Evolutionary conservation across 331 rosid genomes (phyloP), one percentile per base, ranked within the genome.

Genomic region (Stylosanthes scabra): DNA sequence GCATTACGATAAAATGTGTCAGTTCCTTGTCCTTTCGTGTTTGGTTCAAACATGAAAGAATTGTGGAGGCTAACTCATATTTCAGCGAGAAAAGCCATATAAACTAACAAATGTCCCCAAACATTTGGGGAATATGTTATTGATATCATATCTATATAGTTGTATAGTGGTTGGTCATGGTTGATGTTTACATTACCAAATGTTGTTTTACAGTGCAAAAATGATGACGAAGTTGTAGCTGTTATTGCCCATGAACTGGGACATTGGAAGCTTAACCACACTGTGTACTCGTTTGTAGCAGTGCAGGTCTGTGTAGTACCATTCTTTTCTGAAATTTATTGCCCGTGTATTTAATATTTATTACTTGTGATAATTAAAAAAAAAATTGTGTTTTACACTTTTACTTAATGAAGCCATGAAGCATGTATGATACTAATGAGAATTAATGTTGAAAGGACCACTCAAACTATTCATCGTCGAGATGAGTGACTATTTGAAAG

Each of bases 181-280:
- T 9, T 72, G 62, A 41, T 74, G 44, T 46, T 72, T 49, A 80
- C 68, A 20, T 51, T 58, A 37, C 56, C 40, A 63, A 72, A 44
- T 76, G 46, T 76, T 70, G 46, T 76, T 70, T 78, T 80, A 71
- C 84, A 94, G 99, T 94, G 99, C 89, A 94, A 94, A 90, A 51
- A 89, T 27, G 91, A 91, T 34, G 96, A 94, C 62, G 97, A 94
- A 81, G 88, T 94, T 76, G 97, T 91, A 62, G 97, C 96, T 57
- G 99, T 94, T 71, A 89, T 91, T 81, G 99, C 97, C 66, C 99
- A 94, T 60, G 99, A 91, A 81, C 83, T 94, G 65, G 99, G 99
- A 75, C 99, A 94, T 77, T 94, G 99, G 99, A 90, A 94, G 80
- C 99, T 94, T 68, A 94, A 86, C 80, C 99, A 94, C 78, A 94